Evolutionary conservation across 805 yeast genomes (phyloP).

Genomic region (Priceomyces carsonii): DNA sequence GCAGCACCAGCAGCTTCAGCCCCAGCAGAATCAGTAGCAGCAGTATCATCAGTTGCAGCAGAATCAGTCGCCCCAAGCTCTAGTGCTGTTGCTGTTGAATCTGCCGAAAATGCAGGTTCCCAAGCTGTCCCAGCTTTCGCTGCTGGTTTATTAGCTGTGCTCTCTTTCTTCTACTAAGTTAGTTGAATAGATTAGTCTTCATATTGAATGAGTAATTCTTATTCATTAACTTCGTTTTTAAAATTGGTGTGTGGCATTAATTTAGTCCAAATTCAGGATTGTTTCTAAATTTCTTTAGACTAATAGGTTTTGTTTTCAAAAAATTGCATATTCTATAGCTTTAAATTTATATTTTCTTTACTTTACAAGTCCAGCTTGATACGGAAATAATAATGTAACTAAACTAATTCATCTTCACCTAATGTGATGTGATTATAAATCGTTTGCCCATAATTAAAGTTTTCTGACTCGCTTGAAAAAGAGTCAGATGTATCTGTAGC

Average conservation of each 20-base stretch:
- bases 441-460: too few species aligned
- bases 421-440: conserved; percentile 5
- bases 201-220: background rate
- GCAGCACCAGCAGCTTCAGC: conserved; percentile 14
- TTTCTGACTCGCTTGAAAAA: background rate
- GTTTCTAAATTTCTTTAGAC: conserved; percentile 1
- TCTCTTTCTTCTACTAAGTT: conserved; percentile 15
- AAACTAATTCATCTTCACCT: conserved; percentile 9
- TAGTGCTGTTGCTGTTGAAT: conserved; percentile 14
- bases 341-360: conserved; percentile 2
- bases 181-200: background rate
- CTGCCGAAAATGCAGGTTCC: conserved; percentile 12
- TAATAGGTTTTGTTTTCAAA: background rate
- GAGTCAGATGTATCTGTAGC: background rate
- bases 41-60: conserved; percentile 17
- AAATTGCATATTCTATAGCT: conserved; percentile 2
- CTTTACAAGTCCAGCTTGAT: background rate
- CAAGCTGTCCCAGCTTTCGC: conserved; percentile 17
- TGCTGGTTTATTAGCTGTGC: conserved; percentile 27
- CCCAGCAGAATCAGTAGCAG: conserved; percentile 15
- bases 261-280: conserved; percentile 2
- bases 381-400: background rate
- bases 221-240: too few species aligned
- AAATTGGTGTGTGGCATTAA: too few species aligned
- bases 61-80: conserved; percentile 16